phyloP scores from a whole-genome alignment of 306 rosid genomes.

The Vigna mungo region DNA sequence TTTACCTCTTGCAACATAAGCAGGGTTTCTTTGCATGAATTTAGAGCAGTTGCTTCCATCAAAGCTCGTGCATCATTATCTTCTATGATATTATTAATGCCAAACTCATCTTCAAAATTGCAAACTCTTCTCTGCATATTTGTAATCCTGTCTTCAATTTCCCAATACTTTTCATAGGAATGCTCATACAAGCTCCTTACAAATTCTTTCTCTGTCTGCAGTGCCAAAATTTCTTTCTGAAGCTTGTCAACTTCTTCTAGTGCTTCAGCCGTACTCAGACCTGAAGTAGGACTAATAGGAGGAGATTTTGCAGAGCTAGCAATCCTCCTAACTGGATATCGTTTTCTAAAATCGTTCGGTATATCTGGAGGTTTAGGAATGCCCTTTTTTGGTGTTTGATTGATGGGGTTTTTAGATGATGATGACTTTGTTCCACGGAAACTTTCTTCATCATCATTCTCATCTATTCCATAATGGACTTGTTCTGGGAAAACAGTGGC shows the following conservation, averaged over 20 bases:
- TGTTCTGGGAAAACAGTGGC: slow-evolving; percentile 80
- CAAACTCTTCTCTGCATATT: slow-evolving; percentile 71
- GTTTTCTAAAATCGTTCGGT: slow-evolving; percentile 60
- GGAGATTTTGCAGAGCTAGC: slow-evolving; percentile 48
- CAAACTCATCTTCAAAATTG: slow-evolving; percentile 76
- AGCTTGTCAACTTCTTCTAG: slow-evolving; percentile 66
- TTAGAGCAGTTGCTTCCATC: slow-evolving; percentile 85
- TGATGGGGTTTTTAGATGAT: slow-evolving; percentile 37
- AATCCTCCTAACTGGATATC: slow-evolving; percentile 43
- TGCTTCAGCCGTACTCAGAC: slow-evolving; percentile 71
- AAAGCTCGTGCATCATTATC: slow-evolving; percentile 81
- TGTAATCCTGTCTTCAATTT: slow-evolving; percentile 66
- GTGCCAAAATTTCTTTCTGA: slow-evolving; percentile 76
- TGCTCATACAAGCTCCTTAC: slow-evolving; percentile 76
- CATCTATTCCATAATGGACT: slow-evolving; percentile 70
- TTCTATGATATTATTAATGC: slow-evolving; percentile 56
- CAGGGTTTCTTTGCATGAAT: slow-evolving; percentile 75
- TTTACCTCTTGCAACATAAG: slow-evolving; percentile 62
- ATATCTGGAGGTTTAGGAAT: slow-evolving; percentile 69
- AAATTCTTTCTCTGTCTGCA: slow-evolving; percentile 93
- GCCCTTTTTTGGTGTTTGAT: slow-evolving; percentile 42
- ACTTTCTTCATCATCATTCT: slow-evolving; percentile 59
- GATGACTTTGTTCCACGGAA: slow-evolving; percentile 47
- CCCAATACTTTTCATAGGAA: slow-evolving; percentile 75
- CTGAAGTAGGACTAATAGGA: slow-evolving; percentile 51